Conservation (phyloP, 2,329 filamentous ascomycete genomes). For the Cadophora sp. region DNA sequence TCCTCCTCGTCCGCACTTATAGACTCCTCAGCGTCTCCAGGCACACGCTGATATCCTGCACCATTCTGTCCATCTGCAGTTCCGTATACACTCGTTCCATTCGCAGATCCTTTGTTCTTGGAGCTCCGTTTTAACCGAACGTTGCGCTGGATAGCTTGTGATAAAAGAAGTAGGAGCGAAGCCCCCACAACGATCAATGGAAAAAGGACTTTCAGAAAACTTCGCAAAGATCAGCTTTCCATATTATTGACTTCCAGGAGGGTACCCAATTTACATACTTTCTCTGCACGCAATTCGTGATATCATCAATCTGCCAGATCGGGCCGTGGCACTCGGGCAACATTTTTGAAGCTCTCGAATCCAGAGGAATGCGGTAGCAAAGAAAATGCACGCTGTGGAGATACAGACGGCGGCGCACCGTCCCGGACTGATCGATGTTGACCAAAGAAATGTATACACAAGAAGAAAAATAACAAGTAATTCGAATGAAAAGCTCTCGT, state of each 20-base stretch:
- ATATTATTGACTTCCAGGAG: background rate
- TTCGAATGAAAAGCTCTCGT: background rate
- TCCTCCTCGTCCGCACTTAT: conserved; percentile 55
- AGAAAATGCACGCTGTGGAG: background rate
- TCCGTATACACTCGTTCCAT: conserved; percentile 49
- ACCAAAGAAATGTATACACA: background rate
- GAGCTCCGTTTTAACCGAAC: conserved; percentile 57
- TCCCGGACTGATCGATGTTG: background rate
- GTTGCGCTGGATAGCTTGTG: conserved; percentile 62
- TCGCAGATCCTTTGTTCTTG: conserved; percentile 63
- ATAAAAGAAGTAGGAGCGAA: conserved; percentile 71
- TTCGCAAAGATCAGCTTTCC: conserved; percentile 47
- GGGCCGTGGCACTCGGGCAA: conserved; percentile 43
- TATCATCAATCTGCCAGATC: conserved; percentile 68
- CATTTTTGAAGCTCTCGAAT: conserved; percentile 26
- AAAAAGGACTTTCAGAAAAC: conserved; percentile 81
- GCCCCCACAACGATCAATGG: conserved; percentile 74
- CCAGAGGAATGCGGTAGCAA: background rate
- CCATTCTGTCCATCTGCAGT: conserved; percentile 40
- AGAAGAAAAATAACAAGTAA: background rate
- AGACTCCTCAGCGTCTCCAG: conserved; percentile 44
- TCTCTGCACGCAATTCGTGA: conserved; percentile 67
- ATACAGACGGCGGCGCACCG: background rate
- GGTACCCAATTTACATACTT: conserved; percentile 63
- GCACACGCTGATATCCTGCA: conserved; percentile 23